phyloP scores from a whole-genome alignment of 139 green algal genomes.

The Chlamydomonas applanata region DNA sequence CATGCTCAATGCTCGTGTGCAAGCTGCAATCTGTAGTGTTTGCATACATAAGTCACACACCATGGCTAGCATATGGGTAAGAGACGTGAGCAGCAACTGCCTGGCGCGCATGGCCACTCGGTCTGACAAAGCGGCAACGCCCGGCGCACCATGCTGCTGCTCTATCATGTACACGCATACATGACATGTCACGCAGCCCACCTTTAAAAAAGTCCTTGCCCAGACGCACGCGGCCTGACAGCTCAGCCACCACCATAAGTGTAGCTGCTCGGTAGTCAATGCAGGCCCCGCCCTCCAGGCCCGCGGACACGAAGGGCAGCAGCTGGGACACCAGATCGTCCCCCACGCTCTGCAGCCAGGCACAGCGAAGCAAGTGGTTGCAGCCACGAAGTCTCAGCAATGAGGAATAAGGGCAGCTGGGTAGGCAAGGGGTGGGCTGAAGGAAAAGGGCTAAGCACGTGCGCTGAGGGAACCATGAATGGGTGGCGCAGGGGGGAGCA shows the following conservation, averaged over 20 bases:
- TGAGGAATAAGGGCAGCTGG: too few relatives aligned
- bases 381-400: too few relatives aligned
- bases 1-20: background rate
- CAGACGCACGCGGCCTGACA: constrained; percentile 55
- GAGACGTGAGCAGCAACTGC: too few relatives aligned
- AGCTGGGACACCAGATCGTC: constrained; percentile 46
- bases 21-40: too few relatives aligned
- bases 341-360: constrained; percentile 10
- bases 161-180: background rate
- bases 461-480: too few relatives aligned
- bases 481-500: too few relatives aligned
- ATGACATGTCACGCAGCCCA: constrained; percentile 6
- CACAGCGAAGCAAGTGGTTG: too few relatives aligned
- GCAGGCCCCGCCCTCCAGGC: constrained; percentile 37
- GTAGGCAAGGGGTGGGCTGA: background rate
- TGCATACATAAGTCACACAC: too few relatives aligned
- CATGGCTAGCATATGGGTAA: too few relatives aligned
- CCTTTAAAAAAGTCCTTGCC: constrained; percentile 45
- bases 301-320: constrained; percentile 68
- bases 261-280: constrained; percentile 68
- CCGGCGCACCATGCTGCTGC: background rate
- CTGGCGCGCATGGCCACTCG: too few relatives aligned
- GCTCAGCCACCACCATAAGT: constrained; percentile 74
- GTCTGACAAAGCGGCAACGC: too few relatives aligned
- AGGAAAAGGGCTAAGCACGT: too few relatives aligned